phyloP scores from a whole-genome alignment of 139 green algal species.

The Dunaliella primolecta region DNA sequence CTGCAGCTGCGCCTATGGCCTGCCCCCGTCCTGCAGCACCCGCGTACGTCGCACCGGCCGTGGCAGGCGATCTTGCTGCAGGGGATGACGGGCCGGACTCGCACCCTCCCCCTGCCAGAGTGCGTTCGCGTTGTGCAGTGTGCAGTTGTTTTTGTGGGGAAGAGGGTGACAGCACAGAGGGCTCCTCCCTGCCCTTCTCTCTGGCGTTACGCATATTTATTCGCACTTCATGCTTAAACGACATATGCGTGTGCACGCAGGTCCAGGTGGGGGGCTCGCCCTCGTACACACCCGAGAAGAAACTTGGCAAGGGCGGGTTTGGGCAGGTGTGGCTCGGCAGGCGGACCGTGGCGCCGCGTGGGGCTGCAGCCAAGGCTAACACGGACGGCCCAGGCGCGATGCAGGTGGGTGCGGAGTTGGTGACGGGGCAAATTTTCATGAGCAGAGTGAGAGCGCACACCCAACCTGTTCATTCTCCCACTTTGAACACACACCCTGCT shows the following conservation, averaged over 20 bases:
- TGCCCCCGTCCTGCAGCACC: neutral
- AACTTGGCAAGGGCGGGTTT: constrained; percentile 93
- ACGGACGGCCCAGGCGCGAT: constrained; percentile 13
- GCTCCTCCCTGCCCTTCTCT: too few relatives aligned
- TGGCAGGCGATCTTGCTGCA: neutral
- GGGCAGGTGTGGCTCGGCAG: constrained; percentile 39
- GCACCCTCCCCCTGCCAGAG: constrained; percentile 11
- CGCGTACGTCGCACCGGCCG: neutral
- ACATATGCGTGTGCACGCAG: constrained; percentile 35
- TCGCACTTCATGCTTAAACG: too few relatives aligned
- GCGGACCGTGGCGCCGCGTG: neutral
- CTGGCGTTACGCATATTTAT: too few relatives aligned
- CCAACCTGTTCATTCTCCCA: too few relatives aligned
- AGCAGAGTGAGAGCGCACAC: too few relatives aligned
- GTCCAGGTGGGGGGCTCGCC: constrained; percentile 81
- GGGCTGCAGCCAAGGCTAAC: neutral
- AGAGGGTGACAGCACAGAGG: too few relatives aligned
- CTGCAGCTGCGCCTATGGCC: neutral
- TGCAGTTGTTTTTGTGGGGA: too few relatives aligned
- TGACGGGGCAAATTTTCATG: too few relatives aligned
- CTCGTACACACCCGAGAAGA: constrained; percentile 82
- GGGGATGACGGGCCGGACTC: constrained; percentile 10
- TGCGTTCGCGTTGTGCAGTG: neutral
- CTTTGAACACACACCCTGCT: too few relatives aligned
- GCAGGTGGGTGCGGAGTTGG: constrained; percentile 23